A percentile compares a stretch with the other conserved stretches of the same genome.
Conservation (phyloP, 352 stramenopile species). For the Pythium coloratum region DNA sequence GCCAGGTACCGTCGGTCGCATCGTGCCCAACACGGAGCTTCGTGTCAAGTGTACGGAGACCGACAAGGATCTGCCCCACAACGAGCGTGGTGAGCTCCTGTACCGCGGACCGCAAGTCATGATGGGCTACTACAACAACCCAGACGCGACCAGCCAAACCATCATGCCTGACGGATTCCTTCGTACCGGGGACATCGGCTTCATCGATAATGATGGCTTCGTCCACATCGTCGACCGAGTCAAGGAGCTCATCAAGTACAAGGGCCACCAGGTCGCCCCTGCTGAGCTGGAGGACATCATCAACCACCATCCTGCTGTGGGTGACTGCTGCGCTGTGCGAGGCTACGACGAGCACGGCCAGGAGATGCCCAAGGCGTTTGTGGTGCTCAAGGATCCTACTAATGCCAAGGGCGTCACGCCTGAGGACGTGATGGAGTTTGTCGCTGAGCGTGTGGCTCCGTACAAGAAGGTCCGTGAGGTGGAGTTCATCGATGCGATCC, state of each 20-base stretch:
- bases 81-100: constrained; percentile 59
- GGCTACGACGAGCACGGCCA: constrained; percentile 54
- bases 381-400: constrained; percentile 65
- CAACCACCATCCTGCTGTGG: constrained; percentile 61
- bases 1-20: constrained; percentile 17
- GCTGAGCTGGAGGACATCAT: constrained; percentile 92
- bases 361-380: constrained; percentile 91
- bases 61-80: constrained; percentile 30
- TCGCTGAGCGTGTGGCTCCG: constrained; percentile 61
- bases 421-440: constrained; percentile 73
- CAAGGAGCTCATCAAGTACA: constrained; percentile 97
- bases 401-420: constrained; percentile 35
- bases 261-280: constrained; percentile 91
- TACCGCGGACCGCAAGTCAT: constrained; percentile 45
- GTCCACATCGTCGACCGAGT: constrained; percentile 91
- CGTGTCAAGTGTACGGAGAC: constrained; percentile 38
- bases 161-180: constrained; percentile 83
- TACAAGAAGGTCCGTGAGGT: constrained; percentile 86
- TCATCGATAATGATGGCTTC: constrained; percentile 92
- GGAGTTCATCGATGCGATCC: constrained; percentile 85
- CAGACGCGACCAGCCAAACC: constrained; percentile 78
- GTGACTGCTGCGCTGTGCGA: constrained; percentile 51
- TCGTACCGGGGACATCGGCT: constrained; percentile 88
- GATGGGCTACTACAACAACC: constrained; percentile 83
- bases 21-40: constrained; percentile 37